Evolutionary conservation across 345 rosid species (phyloP).

Genomic region (Eucalyptus erythrocorys): DNA sequence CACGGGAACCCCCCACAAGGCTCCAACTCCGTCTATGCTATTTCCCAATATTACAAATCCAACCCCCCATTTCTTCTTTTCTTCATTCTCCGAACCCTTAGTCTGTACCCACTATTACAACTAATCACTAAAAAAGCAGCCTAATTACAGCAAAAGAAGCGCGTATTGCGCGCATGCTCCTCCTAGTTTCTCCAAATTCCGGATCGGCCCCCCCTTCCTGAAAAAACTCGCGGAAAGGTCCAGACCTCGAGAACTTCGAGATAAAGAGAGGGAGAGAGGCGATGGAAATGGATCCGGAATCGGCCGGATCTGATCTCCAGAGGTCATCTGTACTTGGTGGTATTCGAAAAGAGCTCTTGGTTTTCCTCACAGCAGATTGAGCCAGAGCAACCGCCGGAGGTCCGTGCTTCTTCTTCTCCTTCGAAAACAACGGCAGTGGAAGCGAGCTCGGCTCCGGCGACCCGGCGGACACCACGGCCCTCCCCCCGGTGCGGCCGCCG

Average conservation of each 20-base stretch:
- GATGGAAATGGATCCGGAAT: background rate
- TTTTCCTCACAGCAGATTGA: background rate
- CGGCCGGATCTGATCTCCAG: background rate
- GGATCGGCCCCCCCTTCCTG: background rate
- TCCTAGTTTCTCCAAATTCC: background rate
- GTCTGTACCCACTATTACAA: background rate
- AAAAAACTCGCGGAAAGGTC: background rate
- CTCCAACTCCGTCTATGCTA: background rate
- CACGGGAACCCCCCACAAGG: background rate
- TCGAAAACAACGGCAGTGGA: slow-evolving; percentile 42
- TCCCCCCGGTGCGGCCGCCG: background rate
- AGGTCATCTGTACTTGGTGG: background rate
- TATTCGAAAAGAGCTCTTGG: background rate
- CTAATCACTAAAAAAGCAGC: background rate
- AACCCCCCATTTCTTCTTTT: background rate
- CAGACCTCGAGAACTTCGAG: background rate
- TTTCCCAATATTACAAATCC: background rate
- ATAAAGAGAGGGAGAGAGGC: background rate
- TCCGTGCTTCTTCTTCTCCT: slow-evolving; percentile 15
- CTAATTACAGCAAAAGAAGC: background rate
- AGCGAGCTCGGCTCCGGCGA: slow-evolving; percentile 50
- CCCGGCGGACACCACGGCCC: slow-evolving; percentile 26
- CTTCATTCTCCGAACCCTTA: background rate
- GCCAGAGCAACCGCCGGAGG: slow-evolving; percentile 39
- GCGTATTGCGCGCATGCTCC: background rate